These are phyloP conservation scores for Herpetomonas tarakana DNA, from an alignment of 208 protist species.

Conservation along the genomic window DNA sequence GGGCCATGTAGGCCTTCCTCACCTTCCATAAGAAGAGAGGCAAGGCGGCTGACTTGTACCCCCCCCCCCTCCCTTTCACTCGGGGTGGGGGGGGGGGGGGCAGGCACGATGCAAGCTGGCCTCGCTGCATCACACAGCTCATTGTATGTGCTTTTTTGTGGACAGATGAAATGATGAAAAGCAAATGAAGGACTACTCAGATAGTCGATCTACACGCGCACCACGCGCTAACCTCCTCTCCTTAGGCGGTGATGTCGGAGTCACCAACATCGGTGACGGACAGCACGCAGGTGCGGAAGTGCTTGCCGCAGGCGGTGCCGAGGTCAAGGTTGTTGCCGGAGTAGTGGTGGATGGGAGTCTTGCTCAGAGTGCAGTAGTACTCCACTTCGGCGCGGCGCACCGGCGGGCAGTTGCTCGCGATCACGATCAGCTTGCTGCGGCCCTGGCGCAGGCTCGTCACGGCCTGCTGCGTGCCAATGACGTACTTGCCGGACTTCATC, in stretches of 20 bases:
- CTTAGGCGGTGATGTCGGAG: constrained; percentile 92
- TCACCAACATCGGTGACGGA: constrained; percentile 98
- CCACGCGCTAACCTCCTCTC: constrained; percentile 3
- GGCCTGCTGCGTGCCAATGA: constrained; percentile 97
- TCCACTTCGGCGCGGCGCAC: constrained; percentile 99
- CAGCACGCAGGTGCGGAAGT: constrained; percentile 97
- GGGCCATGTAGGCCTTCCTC: too few relatives aligned
- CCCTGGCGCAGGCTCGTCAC: constrained; percentile 96
- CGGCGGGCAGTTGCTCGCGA: constrained; percentile 98
- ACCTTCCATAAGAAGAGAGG: too few relatives aligned
- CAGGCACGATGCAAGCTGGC: too few relatives aligned
- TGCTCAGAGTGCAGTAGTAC: constrained; percentile 99
- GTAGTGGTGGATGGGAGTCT: constrained; percentile 99
- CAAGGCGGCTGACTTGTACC: too few relatives aligned
- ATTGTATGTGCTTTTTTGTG: too few relatives aligned
- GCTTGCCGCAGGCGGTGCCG: constrained; percentile 99
- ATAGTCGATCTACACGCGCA: constrained; percentile 8
- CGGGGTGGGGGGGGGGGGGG: too few relatives aligned
- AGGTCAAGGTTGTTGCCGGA: constrained; percentile 98
- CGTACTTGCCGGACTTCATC: constrained; percentile 99
- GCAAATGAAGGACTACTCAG: too few relatives aligned
- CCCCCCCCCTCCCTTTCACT: too few relatives aligned
- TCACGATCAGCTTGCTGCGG: constrained; percentile 98
- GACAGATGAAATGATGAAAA: too few relatives aligned
- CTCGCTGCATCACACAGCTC: too few relatives aligned